These are phyloP conservation scores for Pseudocercospora macadamiae DNA, from an alignment of 2,329 filamentous ascomycete genomes.

Conservation along the genomic window DNA sequence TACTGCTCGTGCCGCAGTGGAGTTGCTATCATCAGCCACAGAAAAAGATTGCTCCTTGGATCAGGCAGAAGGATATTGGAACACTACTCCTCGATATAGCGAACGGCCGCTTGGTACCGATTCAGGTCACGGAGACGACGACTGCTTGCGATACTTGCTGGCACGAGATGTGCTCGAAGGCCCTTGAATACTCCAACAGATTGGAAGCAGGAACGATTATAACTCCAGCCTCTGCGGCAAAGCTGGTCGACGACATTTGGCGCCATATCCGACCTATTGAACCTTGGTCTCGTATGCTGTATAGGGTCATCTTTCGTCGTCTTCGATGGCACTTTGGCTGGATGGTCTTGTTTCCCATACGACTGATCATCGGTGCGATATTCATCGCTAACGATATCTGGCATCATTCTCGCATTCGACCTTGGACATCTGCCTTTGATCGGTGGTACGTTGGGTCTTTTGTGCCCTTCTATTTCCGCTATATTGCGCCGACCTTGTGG, in stretches of 20 bases:
- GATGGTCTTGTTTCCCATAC: background rate
- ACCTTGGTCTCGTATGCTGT: background rate
- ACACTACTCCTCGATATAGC: background rate
- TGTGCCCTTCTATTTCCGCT: too few species aligned
- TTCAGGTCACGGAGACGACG: background rate
- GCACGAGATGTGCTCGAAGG: background rate
- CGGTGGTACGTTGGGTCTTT: too few species aligned
- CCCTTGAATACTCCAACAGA: background rate
- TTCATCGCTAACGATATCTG: background rate
- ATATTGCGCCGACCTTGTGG: too few species aligned
- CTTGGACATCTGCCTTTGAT: too few species aligned
- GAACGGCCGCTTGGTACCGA: background rate
- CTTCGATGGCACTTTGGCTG: background rate
- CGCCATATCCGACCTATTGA: background rate
- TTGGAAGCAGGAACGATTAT: background rate
- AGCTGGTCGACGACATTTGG: background rate
- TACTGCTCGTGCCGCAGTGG: background rate
- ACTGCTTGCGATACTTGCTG: background rate
- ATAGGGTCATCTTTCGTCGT: background rate
- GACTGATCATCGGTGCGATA: background rate
- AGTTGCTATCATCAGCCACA: background rate
- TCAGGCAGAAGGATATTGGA: background rate
- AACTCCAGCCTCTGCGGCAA: too few species aligned
- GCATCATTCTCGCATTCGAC: background rate
- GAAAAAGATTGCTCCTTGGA: background rate